These are phyloP conservation scores for Ophiostoma triangulosporum DNA, from an alignment of 2,329 filamentous ascomycete genomes.

Conservation along the genomic window DNA sequence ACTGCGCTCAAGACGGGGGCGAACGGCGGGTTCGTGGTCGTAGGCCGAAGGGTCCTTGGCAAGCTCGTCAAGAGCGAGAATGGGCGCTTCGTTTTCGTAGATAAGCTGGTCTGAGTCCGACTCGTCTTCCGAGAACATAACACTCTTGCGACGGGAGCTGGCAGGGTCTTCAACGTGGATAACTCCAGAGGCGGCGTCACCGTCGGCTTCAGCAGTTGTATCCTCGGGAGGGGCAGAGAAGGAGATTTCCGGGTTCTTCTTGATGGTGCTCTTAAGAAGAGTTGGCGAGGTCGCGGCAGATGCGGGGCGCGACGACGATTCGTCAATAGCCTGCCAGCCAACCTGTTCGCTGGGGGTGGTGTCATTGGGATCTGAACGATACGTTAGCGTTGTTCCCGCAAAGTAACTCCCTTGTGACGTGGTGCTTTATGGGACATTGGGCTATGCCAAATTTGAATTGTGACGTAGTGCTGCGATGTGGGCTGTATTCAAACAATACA, in stretches of 20 bases:
- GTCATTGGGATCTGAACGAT: slow-evolving; percentile 47
- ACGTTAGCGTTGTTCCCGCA: slow-evolving; percentile 8
- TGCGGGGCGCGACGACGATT: slow-evolving; percentile 54
- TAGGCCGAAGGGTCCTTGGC: slow-evolving; percentile 57
- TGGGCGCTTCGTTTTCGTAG: slow-evolving; percentile 56
- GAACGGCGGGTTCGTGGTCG: slow-evolving; percentile 66
- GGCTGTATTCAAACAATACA: too few relatives aligned
- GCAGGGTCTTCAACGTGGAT: slow-evolving; percentile 66
- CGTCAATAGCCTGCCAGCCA: slow-evolving; percentile 74
- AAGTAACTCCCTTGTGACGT: background rate
- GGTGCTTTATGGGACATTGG: too few relatives aligned
- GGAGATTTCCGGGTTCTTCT: slow-evolving; percentile 19
- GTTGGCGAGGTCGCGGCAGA: slow-evolving; percentile 7
- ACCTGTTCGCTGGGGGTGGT: slow-evolving; percentile 84
- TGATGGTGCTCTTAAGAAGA: slow-evolving; percentile 3
- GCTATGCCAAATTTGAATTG: too few relatives aligned
- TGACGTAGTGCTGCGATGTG: too few relatives aligned
- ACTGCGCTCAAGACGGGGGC: slow-evolving; percentile 54
- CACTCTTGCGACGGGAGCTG: slow-evolving; percentile 27
- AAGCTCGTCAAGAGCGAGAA: slow-evolving; percentile 80
- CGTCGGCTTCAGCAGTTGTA: slow-evolving; percentile 22
- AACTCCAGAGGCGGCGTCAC: too few relatives aligned
- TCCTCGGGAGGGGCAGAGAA: slow-evolving; percentile 20
- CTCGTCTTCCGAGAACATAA: slow-evolving; percentile 31
- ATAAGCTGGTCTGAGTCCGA: slow-evolving; percentile 13